A percentile compares a stretch with the other conserved stretches of the same genome.
phyloP scores from a whole-genome alignment of 2,329 filamentous ascomycete species.

The Ceratocystis huliohia region DNA sequence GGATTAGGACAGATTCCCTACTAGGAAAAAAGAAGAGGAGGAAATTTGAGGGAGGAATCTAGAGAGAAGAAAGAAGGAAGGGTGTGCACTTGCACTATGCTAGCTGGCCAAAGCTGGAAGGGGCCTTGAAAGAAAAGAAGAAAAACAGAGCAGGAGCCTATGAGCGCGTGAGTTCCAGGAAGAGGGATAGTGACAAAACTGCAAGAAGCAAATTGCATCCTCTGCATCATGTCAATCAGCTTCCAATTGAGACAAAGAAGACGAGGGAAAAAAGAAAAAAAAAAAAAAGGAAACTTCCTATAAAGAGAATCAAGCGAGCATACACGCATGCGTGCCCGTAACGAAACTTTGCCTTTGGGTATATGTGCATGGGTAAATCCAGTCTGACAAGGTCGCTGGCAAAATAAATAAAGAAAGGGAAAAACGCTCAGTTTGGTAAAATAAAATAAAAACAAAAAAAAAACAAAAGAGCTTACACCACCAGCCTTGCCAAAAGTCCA shows the following conservation, averaged over 20 bases:
- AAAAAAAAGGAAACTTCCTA: not conserved
- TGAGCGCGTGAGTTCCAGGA: not conserved
- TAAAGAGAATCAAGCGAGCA: not conserved
- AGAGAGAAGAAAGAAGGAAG: slow-evolving; percentile 10
- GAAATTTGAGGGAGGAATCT: slow-evolving; percentile 5
- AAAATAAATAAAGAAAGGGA: too few species aligned
- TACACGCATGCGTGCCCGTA: too few species aligned
- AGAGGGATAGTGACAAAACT: not conserved
- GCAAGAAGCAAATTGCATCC: slow-evolving; percentile 10
- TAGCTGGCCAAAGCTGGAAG: slow-evolving; percentile 12
- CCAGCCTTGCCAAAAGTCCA: too few species aligned
- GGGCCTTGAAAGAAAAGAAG: slow-evolving; percentile 4
- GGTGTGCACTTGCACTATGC: slow-evolving; percentile 3
- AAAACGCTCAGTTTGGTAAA: too few species aligned
- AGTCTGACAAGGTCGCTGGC: too few species aligned
- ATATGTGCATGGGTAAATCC: too few species aligned
- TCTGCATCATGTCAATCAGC: slow-evolving; percentile 4
- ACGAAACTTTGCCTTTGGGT: too few species aligned
- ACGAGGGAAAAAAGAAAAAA: not conserved
- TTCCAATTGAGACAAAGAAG: not conserved
- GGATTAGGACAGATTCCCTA: not conserved
- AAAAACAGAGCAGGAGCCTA: not conserved
- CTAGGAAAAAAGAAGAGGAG: slow-evolving; percentile 2
- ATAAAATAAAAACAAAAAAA: too few species aligned
- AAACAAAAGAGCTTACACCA: too few species aligned